phyloP scores from a whole-genome alignment of 2,329 filamentous ascomycete species.

The Fusarium sublunatum region DNA sequence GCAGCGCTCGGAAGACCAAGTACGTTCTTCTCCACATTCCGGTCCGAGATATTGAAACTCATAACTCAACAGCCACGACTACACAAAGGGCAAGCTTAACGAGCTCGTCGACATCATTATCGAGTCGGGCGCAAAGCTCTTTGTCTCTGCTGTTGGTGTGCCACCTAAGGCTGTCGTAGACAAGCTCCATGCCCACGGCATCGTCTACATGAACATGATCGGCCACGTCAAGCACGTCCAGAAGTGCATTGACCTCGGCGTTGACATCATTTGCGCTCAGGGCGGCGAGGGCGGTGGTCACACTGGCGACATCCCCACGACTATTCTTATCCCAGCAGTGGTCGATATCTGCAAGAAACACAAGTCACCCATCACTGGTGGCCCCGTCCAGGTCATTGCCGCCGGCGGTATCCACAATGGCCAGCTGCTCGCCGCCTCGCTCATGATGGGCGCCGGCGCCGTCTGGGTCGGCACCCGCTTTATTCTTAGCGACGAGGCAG shows the following conservation, averaged over 20 bases:
- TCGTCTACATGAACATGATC: conserved; percentile 99
- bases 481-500: conserved; percentile 92
- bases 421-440: conserved; percentile 85
- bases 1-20: conserved; percentile 95
- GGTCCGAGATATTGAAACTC: conserved; percentile 20
- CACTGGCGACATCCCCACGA: conserved; percentile 93
- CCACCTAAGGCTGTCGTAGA: conserved; percentile 91
- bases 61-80: conserved; percentile 82
- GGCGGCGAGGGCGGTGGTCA: conserved; percentile 97
- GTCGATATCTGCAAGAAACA: conserved; percentile 82
- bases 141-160: conserved; percentile 96
- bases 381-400: conserved; percentile 90
- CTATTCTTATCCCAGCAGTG: conserved; percentile 91
- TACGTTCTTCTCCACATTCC: conserved; percentile 49
- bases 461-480: conserved; percentile 99
- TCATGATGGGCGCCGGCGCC: conserved; percentile 91
- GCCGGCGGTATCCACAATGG: conserved; percentile 96
- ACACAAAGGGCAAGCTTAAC: conserved; percentile 98
- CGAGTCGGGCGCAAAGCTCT: conserved; percentile 88
- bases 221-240: conserved; percentile 99
- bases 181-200: conserved; percentile 84
- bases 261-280: conserved; percentile 97
- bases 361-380: conserved; percentile 87
- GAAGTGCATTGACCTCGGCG: conserved; percentile 92
- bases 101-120: conserved; percentile 93